Evolutionary conservation across 768 basidiomycete species (phyloP).

Genomic region (Hygrophorus pudorinus): DNA sequence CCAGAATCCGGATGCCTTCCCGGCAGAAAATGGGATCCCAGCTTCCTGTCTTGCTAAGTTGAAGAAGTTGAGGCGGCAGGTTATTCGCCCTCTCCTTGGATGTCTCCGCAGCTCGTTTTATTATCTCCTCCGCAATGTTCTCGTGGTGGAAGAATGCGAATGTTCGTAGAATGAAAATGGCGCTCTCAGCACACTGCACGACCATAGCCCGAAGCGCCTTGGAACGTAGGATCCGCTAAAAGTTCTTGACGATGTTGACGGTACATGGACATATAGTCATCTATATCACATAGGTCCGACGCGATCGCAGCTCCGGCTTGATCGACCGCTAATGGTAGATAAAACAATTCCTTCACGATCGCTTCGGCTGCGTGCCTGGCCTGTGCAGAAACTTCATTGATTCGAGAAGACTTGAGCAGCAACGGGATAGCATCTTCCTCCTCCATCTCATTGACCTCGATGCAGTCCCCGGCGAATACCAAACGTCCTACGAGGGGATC

Average conservation of each 20-base stretch:
- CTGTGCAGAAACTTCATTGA: background rate
- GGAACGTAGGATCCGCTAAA: constrained; percentile 4
- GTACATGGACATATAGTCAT: constrained; percentile 11
- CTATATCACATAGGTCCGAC: constrained; percentile 7
- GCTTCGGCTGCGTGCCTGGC: constrained; percentile 1
- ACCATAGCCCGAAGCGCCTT: constrained; percentile 10
- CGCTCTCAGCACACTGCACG: constrained; percentile 11
- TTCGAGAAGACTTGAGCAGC: constrained; percentile 11
- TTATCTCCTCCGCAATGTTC: constrained; percentile 9
- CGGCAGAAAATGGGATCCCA: constrained; percentile 11
- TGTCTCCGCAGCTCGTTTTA: constrained; percentile 8
- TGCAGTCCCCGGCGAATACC: background rate
- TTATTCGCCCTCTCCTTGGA: background rate
- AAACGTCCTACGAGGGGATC: constrained; percentile 6
- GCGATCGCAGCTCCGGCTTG: constrained; percentile 13
- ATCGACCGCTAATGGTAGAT: constrained; percentile 10
- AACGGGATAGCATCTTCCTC: constrained; percentile 11
- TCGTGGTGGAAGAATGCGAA: constrained; percentile 14
- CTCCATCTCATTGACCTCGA: constrained; percentile 11
- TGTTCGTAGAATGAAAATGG: constrained; percentile 10
- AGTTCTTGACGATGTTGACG: constrained; percentile 3
- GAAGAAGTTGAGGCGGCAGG: constrained; percentile 1
- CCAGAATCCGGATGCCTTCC: constrained; percentile 11
- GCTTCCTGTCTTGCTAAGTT: background rate
- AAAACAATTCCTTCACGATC: constrained; percentile 7